Evolutionary conservation across 208 protist species (phyloP).

Genomic region (Wallacemonas sp.): DNA sequence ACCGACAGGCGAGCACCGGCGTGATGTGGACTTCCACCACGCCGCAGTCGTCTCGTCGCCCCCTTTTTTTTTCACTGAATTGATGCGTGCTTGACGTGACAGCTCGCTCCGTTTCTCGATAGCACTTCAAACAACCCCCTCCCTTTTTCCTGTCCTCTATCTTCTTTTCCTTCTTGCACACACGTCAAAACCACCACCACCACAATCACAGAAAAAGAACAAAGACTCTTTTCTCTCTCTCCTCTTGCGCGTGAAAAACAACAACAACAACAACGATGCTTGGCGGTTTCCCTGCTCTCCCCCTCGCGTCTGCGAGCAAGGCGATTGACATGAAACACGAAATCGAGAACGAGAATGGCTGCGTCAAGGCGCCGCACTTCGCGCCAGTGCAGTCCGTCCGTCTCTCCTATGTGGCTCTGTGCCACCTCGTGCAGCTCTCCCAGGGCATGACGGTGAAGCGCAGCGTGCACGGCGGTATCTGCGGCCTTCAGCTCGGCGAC

Average conservation of each 20-base stretch:
- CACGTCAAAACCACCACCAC: too few relatives aligned
- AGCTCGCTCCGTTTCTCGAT: too few relatives aligned
- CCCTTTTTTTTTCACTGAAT: too few relatives aligned
- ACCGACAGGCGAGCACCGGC: too few relatives aligned
- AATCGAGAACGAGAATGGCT: conserved; percentile 27
- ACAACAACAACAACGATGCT: conserved; percentile 43
- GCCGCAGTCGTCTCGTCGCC: too few relatives aligned
- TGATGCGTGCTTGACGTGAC: too few relatives aligned
- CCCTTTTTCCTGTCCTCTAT: too few relatives aligned
- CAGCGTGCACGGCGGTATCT: conserved; percentile 52
- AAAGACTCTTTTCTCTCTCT: neutral
- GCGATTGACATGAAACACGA: conserved; percentile 37
- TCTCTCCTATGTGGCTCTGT: conserved; percentile 59
- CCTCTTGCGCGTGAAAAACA: too few relatives aligned
- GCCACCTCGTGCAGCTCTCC: conserved; percentile 43
- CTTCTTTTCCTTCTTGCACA: too few relatives aligned
- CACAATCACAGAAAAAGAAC: conserved; percentile 4
- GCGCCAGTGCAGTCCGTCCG: conserved; percentile 32
- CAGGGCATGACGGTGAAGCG: conserved; percentile 35
- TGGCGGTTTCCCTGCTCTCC: conserved; percentile 46
- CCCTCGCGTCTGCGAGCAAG: conserved; percentile 31
- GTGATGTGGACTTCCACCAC: too few relatives aligned
- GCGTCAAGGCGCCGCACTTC: conserved; percentile 28
- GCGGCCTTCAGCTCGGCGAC: conserved; percentile 55
- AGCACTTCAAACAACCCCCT: too few relatives aligned